A percentile compares a stretch with the other conserved stretches of the same genome.
phyloP scores from a whole-genome alignment of 1,284 basidiomycete species.

The Papiliotrema flavescens region DNA sequence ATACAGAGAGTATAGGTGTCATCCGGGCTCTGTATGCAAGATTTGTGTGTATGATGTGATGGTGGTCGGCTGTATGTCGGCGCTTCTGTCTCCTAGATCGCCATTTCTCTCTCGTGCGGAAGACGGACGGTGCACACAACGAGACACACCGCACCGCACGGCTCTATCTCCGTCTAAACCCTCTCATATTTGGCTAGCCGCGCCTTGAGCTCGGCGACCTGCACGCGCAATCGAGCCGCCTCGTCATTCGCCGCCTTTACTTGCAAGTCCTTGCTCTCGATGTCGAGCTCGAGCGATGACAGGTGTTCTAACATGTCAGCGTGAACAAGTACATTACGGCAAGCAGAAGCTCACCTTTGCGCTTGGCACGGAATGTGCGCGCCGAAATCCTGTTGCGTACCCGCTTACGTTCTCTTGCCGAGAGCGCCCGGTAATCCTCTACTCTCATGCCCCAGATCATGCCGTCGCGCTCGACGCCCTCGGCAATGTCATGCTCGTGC shows the following conservation, averaged over 20 bases:
- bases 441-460: conserved; percentile 52
- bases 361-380: conserved; percentile 47
- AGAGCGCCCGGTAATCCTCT: conserved; percentile 43
- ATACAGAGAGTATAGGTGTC: too few relatives aligned
- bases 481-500: conserved; percentile 40
- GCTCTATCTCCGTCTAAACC: too few relatives aligned
- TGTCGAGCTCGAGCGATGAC: conserved; percentile 35
- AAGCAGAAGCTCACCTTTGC: conserved; percentile 37
- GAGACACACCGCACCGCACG: too few relatives aligned
- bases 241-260: conserved; percentile 43
- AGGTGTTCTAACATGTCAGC: conserved; percentile 36
- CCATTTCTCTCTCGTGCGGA: too few relatives aligned
- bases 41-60: too few relatives aligned
- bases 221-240: conserved; percentile 32
- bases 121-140: too few relatives aligned
- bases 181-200: conserved; percentile 4
- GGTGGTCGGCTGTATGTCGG: too few relatives aligned
- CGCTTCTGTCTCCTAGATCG: too few relatives aligned
- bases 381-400: conserved; percentile 49
- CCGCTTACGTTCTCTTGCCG: conserved; percentile 46
- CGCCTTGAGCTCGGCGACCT: conserved; percentile 27
- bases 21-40: too few relatives aligned
- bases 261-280: conserved; percentile 40
- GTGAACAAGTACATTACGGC: not conserved
- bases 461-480: conserved; percentile 48